Conservation (phyloP, 176 grass and related monocot species). For the Dactylis glomerata region DNA sequence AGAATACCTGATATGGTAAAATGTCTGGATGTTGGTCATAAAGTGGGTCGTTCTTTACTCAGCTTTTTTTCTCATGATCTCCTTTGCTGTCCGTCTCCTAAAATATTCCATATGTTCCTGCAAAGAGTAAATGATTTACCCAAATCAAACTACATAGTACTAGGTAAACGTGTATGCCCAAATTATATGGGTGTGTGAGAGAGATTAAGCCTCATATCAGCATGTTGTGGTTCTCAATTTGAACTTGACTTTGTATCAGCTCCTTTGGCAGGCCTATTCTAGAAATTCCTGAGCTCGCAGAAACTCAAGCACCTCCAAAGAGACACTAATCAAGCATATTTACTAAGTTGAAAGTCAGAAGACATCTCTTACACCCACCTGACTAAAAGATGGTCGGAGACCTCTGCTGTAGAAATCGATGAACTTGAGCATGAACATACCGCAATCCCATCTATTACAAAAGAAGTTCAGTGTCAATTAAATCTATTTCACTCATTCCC, state of each 20-base stretch:
- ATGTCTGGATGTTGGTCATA: constrained; percentile 10
- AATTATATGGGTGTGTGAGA: neutral
- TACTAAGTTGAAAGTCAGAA: neutral
- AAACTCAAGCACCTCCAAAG: neutral
- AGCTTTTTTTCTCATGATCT: constrained; percentile 75
- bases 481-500: neutral
- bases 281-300: neutral
- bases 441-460: constrained; percentile 72
- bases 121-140: constrained; percentile 20
- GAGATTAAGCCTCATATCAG: constrained; percentile 9
- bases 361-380: constrained; percentile 45
- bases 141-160: neutral
- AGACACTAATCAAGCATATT: constrained; percentile 4
- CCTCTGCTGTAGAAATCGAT: constrained; percentile 76
- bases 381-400: constrained; percentile 47
- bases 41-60: constrained; percentile 36
- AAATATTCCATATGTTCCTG: constrained; percentile 88
- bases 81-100: constrained; percentile 71
- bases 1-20: constrained; percentile 17
- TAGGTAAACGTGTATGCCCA: neutral
- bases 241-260: neutral
- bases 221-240: neutral
- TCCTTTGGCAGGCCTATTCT: neutral
- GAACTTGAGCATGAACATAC: constrained; percentile 94
- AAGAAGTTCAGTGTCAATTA: constrained; percentile 16